Base-by-base conservation (phyloP, 2,329 filamentous ascomycete species). In the Pseudofabraea citricarpa region DNA sequence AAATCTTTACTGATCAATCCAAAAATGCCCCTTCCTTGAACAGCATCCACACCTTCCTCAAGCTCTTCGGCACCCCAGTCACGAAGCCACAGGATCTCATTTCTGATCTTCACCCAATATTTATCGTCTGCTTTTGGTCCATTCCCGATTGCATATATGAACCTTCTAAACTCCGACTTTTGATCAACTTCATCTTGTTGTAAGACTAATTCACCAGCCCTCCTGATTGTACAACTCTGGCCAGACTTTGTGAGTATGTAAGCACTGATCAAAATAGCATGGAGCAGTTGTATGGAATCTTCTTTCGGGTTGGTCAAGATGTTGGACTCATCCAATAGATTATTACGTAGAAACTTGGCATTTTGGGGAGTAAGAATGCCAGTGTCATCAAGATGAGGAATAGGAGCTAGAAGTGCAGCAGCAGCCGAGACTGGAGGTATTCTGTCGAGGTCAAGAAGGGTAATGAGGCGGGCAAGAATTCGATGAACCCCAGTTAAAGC, bases 61-160 rank as follows among this genome's bases (percentile, higher is more conserved):
- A 52, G 57, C 42, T 74, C 65, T 46, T 75, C 70, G 19, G 72
- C 71, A 24, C 82, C 82, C 86, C 86, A 90, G 55, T 76, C 75
- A 57, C 81, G 79, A 22, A 91, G 69, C 87, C 87, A 91, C 4
- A 89, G 59, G 7, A 90, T 63, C 54, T 83, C 80, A 32, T 75
- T 74, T 45, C 85, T 74, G 10, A 77, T 73, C 41, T 67, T 70
- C 20, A 72, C 66, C 83, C 83, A 87, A 48, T 77, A 79, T 24
- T 71, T 71, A 46, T 87, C 81, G 41, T 87, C 80, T 26, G 72
- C 74, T 47, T 74, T 79, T 2, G 74, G 50, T 1, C 48, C 53
- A 44, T 57, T 52, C 7, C 36, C 41, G 67, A 10, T 70, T 69
- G 43, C 71, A 71, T 37, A 63, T 65, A 39, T 67, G 60, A 18